Evolutionary conservation across 495 filamentous ascomycete genomes (phyloP).

Genomic region (Amorphotheca resinae): DNA sequence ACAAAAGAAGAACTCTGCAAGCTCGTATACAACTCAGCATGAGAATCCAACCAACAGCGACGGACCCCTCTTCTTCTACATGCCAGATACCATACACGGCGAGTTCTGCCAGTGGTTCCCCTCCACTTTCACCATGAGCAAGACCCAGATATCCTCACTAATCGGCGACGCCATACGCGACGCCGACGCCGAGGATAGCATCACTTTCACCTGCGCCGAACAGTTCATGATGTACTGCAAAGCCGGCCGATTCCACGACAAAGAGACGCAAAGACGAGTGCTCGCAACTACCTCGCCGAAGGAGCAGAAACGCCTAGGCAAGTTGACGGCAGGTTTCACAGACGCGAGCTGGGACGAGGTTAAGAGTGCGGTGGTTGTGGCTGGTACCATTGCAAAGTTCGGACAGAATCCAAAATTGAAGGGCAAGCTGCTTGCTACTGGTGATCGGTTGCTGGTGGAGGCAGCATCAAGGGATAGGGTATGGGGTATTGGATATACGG

Average conservation of each 20-base stretch:
- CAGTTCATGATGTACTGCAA: conserved; percentile 31
- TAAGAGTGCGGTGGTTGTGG: conserved; percentile 22
- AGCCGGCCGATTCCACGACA: conserved; percentile 22
- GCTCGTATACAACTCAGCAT: conserved; percentile 7
- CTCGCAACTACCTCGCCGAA: conserved; percentile 19
- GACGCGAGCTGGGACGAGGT: conserved; percentile 20
- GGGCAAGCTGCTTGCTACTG: conserved; percentile 21
- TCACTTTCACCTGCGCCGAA: conserved; percentile 24
- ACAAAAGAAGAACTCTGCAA: conserved; percentile 5
- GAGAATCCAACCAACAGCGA: conserved; percentile 6
- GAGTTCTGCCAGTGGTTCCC: conserved; percentile 25
- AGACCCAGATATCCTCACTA: conserved; percentile 17
- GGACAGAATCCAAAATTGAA: conserved; percentile 22
- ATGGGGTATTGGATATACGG: conserved; percentile 28
- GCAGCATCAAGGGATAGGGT: conserved; percentile 22
- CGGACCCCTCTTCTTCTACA: conserved; percentile 22
- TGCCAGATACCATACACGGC: conserved; percentile 18
- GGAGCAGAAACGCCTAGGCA: conserved; percentile 23
- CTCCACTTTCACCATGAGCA: conserved; percentile 20
- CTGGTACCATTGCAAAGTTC: conserved; percentile 24
- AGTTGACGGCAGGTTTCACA: conserved; percentile 19
- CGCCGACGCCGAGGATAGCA: conserved; percentile 13
- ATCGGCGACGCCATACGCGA: conserved; percentile 19
- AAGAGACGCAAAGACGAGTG: conserved; percentile 15
- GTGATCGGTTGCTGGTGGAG: conserved; percentile 21